These are phyloP conservation scores for Lignosus rhinocerotis DNA, from an alignment of 1,284 basidiomycete species.

Conservation along the genomic window DNA sequence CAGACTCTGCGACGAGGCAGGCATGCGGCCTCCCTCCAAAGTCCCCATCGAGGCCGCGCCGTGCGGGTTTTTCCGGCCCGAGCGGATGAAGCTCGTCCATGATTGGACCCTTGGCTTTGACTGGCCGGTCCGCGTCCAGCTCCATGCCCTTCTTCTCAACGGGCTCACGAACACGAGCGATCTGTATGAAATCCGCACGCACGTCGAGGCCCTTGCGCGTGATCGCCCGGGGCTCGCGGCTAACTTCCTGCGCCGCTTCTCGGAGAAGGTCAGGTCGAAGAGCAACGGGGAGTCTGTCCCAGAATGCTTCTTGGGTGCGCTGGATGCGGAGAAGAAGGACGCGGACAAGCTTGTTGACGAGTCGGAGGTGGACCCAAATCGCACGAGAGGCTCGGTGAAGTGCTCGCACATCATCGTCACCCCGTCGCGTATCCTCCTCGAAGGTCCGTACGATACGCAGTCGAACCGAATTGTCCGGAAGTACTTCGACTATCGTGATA, in stretches of 20 bases:
- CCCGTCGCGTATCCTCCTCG: slow-evolving; percentile 65
- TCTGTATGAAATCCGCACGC: slow-evolving; percentile 40
- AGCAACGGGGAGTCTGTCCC: slow-evolving; percentile 44
- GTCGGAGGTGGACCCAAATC: not conserved
- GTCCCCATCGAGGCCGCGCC: slow-evolving; percentile 45
- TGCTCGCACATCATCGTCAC: slow-evolving; percentile 71
- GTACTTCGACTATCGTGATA: slow-evolving; percentile 55
- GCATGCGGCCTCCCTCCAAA: slow-evolving; percentile 39
- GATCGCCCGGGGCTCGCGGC: slow-evolving; percentile 36
- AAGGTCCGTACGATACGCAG: slow-evolving; percentile 71
- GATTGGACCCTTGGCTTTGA: slow-evolving; percentile 42
- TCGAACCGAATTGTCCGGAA: slow-evolving; percentile 64
- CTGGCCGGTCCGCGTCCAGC: slow-evolving; percentile 69
- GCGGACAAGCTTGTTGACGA: slow-evolving; percentile 4
- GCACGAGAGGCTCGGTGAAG: slow-evolving; percentile 38
- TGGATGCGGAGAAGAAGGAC: slow-evolving; percentile 1
- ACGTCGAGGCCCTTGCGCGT: slow-evolving; percentile 42
- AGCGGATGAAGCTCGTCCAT: slow-evolving; percentile 45
- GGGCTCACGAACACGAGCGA: slow-evolving; percentile 57
- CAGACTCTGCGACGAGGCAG: slow-evolving; percentile 51
- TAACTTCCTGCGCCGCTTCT: slow-evolving; percentile 52
- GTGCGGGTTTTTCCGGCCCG: slow-evolving; percentile 50
- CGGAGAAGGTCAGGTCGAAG: slow-evolving; percentile 43
- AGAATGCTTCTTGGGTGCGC: slow-evolving; percentile 48
- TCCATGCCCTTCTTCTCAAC: slow-evolving; percentile 65